Evolutionary conservation across 2,329 filamentous ascomycete genomes (phyloP).

Genomic region (Ophiostoma triangulosporum): DNA sequence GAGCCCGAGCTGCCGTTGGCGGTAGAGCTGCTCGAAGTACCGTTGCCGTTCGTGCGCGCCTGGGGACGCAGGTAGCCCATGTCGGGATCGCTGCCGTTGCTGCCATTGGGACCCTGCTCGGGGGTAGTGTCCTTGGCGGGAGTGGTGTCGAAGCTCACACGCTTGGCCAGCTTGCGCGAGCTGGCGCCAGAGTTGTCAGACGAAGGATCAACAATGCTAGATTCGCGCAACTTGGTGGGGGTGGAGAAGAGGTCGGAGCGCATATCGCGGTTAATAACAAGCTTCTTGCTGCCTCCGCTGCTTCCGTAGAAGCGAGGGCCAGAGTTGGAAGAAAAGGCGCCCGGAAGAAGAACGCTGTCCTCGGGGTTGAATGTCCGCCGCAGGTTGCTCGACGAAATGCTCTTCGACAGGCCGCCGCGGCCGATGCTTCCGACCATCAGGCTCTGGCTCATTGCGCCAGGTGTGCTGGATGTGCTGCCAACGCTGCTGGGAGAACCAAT

Average conservation of each 20-base stretch:
- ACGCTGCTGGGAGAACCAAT: slow-evolving; percentile 70
- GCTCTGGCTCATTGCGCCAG: slow-evolving; percentile 50
- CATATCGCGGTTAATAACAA: slow-evolving; percentile 82
- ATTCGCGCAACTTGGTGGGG: slow-evolving; percentile 38
- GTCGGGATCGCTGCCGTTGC: slow-evolving; percentile 41
- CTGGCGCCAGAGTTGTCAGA: slow-evolving; percentile 22
- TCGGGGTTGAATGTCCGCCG: slow-evolving; percentile 70
- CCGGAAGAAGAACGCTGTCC: slow-evolving; percentile 74
- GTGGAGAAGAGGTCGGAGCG: slow-evolving; percentile 57
- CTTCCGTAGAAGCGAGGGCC: slow-evolving; percentile 51
- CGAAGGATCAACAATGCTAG: neutral
- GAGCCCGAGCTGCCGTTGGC: slow-evolving; percentile 1
- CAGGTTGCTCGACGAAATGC: slow-evolving; percentile 75
- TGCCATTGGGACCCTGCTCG: slow-evolving; percentile 13
- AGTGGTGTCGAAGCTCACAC: slow-evolving; percentile 79
- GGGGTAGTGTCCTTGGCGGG: slow-evolving; percentile 26
- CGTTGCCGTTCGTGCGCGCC: slow-evolving; percentile 23
- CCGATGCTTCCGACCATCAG: slow-evolving; percentile 53
- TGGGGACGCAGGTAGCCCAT: slow-evolving; percentile 45
- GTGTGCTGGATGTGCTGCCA: slow-evolving; percentile 50
- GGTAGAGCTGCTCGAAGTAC: slow-evolving; percentile 12
- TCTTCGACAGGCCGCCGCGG: slow-evolving; percentile 61
- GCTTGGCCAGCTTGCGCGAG: slow-evolving; percentile 56
- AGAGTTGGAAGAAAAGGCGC: slow-evolving; percentile 63
- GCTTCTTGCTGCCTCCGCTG: slow-evolving; percentile 66